Evolutionary conservation across 2,329 filamentous ascomycete species (phyloP).

Genomic region (Seiridium unicorne): DNA sequence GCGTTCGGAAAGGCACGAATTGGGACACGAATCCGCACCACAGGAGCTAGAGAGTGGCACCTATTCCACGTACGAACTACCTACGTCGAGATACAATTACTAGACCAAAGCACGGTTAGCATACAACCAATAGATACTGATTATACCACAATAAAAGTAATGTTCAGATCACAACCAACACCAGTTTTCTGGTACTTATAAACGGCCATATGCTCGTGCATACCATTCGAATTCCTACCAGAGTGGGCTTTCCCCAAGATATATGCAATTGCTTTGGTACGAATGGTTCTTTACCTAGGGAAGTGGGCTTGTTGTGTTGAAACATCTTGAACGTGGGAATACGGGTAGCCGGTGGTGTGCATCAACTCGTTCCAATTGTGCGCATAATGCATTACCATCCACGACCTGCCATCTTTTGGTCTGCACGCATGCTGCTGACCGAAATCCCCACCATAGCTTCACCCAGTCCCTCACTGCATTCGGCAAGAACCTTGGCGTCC

Average conservation of each 20-base stretch:
- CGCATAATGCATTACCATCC: constrained; percentile 69
- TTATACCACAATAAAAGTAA: too few species aligned
- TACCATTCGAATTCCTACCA: too few species aligned
- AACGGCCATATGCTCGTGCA: too few species aligned
- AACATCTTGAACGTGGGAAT: neutral
- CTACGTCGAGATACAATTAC: neutral
- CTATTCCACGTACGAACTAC: neutral
- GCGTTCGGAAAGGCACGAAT: neutral
- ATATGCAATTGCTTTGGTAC: too few species aligned
- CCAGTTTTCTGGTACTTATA: too few species aligned
- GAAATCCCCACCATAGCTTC: constrained; percentile 98
- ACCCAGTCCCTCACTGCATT: constrained; percentile 85
- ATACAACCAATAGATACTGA: too few species aligned
- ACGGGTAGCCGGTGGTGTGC: too few species aligned
- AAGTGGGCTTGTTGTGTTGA: neutral
- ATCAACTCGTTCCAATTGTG: too few species aligned
- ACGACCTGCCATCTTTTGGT: constrained; percentile 79
- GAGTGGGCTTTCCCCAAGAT: too few species aligned
- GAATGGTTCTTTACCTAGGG: too few species aligned
- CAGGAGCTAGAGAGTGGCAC: neutral
- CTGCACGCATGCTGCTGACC: constrained; percentile 71
- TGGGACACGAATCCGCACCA: neutral
- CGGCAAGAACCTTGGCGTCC: constrained; percentile 80
- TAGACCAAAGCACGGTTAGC: too few species aligned
- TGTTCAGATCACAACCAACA: too few species aligned